These are phyloP conservation scores for Gonapodya prolifera DNA, from an alignment of 192 early-diverging fungal species.

Conservation along the genomic window DNA sequence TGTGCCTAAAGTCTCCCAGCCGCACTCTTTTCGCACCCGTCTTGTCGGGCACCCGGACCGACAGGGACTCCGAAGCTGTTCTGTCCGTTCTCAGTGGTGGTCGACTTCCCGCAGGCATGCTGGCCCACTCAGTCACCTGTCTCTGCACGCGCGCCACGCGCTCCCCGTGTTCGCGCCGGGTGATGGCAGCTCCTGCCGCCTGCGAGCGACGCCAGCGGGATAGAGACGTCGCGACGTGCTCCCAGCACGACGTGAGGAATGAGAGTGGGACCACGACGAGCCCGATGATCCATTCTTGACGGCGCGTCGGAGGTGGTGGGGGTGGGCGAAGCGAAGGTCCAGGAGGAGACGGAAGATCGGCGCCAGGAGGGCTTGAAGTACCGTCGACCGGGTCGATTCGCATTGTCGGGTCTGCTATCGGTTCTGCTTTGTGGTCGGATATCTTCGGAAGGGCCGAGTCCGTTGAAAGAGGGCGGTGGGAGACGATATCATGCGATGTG, in stretches of 20 bases:
- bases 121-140: not conserved
- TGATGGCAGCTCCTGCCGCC: not conserved
- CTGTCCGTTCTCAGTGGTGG: not conserved
- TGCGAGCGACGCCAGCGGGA: not conserved
- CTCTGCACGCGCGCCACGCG: not conserved
- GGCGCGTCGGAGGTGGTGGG: too few relatives aligned
- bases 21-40: not conserved
- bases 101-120: not conserved
- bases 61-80: not conserved
- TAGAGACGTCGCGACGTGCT: not conserved
- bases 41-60: not conserved
- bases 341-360: too few relatives aligned
- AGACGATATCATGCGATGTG: too few relatives aligned
- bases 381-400: too few relatives aligned
- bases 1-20: not conserved
- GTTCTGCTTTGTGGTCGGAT: too few relatives aligned
- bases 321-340: too few relatives aligned
- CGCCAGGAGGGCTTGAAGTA: too few relatives aligned
- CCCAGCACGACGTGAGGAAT: not conserved
- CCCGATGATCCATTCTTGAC: not conserved
- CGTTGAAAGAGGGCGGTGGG: too few relatives aligned
- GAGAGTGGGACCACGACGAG: not conserved
- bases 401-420: too few relatives aligned
- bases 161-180: not conserved
- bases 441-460: too few relatives aligned